These are phyloP conservation scores for Helichrysum umbraculigerum DNA, from an alignment of 129 eudicot genomes.

Conservation along the genomic window DNA sequence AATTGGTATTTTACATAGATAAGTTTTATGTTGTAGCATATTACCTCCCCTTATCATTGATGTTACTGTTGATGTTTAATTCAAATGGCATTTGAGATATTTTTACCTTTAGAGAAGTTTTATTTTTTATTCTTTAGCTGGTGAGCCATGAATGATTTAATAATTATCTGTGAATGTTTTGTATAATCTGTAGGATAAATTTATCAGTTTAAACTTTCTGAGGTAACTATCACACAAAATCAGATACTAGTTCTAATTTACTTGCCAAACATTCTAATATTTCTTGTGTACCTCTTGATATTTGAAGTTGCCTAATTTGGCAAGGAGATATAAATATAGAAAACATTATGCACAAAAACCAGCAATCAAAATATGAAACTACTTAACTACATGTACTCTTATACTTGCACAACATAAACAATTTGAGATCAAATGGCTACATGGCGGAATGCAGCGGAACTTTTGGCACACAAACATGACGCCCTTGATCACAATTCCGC, in stretches of 20 bases:
- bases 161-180: neutral
- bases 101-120: neutral
- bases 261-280: no score
- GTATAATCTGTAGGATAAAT: no score
- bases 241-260: no score
- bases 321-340: neutral
- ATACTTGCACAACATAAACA: conserved; percentile 3
- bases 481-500: neutral
- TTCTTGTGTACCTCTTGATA: no score
- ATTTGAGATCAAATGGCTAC: conserved; percentile 6
- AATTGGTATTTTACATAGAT: conserved; percentile 32
- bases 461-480: conserved; percentile 5
- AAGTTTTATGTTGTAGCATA: conserved; percentile 26
- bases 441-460: conserved; percentile 25
- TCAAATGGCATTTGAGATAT: conserved; percentile 6
- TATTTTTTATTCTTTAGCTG: neutral
- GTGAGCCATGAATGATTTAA: neutral
- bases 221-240: no score
- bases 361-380: neutral
- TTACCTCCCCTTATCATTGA: neutral
- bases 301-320: no score
- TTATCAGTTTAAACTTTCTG: no score
- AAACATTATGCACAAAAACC: neutral
- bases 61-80: conserved; percentile 10
- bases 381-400: conserved; percentile 7